Percentiles rank a stretch among this genome's conserved stretches.
phyloP scores from a whole-genome alignment of 768 basidiomycete genomes.

The Xanthoconium stramineum region DNA sequence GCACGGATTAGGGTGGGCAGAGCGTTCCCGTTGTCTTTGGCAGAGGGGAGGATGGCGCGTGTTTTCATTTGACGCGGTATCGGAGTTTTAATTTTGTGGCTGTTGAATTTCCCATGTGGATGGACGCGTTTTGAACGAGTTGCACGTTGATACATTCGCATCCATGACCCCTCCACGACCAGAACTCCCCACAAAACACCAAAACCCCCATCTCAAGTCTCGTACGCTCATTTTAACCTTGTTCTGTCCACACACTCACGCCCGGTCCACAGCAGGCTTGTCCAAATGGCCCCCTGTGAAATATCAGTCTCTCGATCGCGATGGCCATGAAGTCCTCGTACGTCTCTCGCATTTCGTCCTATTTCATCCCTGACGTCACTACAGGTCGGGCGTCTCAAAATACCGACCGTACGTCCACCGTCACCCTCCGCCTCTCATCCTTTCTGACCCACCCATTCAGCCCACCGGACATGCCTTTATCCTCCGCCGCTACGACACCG shows the following conservation, averaged over 20 bases:
- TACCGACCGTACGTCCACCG: constrained; percentile 67
- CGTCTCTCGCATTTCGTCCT: constrained; percentile 22
- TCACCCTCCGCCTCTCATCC: constrained; percentile 1
- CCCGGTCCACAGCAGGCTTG: constrained; percentile 32
- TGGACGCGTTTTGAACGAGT: constrained; percentile 35
- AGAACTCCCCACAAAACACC: constrained; percentile 46
- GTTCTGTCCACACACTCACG: neutral
- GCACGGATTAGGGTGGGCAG: no score
- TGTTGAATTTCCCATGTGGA: constrained; percentile 30
- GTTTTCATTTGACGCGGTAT: constrained; percentile 17
- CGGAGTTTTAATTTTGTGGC: constrained; percentile 30
- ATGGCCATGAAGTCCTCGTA: constrained; percentile 84
- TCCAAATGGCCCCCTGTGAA: constrained; percentile 70
- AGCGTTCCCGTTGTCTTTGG: no score
- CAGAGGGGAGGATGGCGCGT: neutral
- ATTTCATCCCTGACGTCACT: constrained; percentile 20
- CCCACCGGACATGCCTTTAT: constrained; percentile 87
- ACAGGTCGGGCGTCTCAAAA: constrained; percentile 86
- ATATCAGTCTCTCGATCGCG: constrained; percentile 87
- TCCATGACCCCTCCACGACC: constrained; percentile 42
- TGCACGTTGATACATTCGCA: constrained; percentile 14
- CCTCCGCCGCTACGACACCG: constrained; percentile 89
- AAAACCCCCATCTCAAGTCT: constrained; percentile 49
- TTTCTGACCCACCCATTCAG: constrained; percentile 37
- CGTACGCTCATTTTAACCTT: constrained; percentile 29